These are phyloP conservation scores for Silene coronaria DNA, from an alignment of 179 eudicot genomes.

Conservation along the genomic window DNA sequence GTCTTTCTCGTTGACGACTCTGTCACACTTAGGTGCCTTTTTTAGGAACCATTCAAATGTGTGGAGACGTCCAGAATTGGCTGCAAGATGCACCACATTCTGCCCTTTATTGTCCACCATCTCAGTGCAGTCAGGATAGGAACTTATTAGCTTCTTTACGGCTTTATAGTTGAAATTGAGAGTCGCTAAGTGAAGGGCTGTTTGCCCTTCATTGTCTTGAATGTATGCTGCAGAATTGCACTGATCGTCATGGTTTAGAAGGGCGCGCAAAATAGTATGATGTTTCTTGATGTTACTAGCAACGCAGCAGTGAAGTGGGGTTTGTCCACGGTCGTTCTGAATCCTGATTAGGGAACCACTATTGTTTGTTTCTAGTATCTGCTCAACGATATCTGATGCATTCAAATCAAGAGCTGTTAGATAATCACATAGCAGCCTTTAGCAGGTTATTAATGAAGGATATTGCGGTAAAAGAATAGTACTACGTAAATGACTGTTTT, in stretches of 20 bases:
- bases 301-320: no score
- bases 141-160: background rate
- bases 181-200: no score
- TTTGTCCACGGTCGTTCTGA: no score
- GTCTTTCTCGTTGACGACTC: constrained; percentile 13
- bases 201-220: no score
- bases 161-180: background rate
- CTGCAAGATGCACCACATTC: constrained; percentile 22
- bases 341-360: background rate
- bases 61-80: background rate
- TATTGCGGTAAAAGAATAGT: no score
- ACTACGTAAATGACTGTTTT: no score
- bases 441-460: no score
- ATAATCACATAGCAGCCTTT: no score
- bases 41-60: background rate
- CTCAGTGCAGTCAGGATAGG: constrained; percentile 10
- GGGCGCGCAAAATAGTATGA: no score
- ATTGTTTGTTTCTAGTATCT: background rate
- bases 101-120: constrained; percentile 18
- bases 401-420: background rate
- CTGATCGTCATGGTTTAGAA: no score
- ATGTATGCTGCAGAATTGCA: no score
- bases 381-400: background rate
- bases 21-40: background rate
- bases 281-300: no score